Base-by-base conservation (phyloP, 495 filamentous ascomycete species). In the Zalerion maritima region DNA sequence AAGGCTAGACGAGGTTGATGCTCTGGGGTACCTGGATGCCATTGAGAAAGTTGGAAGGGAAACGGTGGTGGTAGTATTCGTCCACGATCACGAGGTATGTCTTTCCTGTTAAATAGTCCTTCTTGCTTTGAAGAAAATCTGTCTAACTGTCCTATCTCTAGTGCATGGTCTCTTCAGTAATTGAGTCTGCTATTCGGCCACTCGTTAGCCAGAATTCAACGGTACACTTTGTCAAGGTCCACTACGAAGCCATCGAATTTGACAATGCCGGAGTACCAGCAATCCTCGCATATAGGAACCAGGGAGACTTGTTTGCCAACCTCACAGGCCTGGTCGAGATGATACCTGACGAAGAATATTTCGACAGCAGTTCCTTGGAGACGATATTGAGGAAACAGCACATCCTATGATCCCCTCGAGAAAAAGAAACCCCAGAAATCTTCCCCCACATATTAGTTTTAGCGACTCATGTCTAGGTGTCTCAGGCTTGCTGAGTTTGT, bases 211-310 rank as follows among this genome's bases (percentile, higher is more conserved):
- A 64, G 33, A 60, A 96, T 40, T 55, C 66, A 15, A 61, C 73
- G 17, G 73, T 78, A 21, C 81, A 80, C 38, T 96, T 97, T 45
- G 67, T 96, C 52, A 89, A 86, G 51, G 69, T 96, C 18, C 81
- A 92, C 54, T 80, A 81, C 47, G 73, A 79, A 31, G 91, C 93
- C 36, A 87, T 92, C 17, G 91, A 96, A 51, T 94, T 96, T 67
- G 82, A 92, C 46, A 71, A 79, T 36, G 81, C 84, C 32, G 73
- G 79, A 32, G 81, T 89, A 1, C 89, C 89, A 1, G 87, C 89
- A 5, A 58, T 97, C 14, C 59, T 97, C 22, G 87, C 79, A 1
- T 97, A 97, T 58, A 73, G 75, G 21, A 76, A 69, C 39, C 65
- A 71, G 37, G 86, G 84, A 21, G 86, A 96, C 32, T 71, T 93